Conservation (phyloP, 1,284 basidiomycete species). For the Tilletia caries region DNA sequence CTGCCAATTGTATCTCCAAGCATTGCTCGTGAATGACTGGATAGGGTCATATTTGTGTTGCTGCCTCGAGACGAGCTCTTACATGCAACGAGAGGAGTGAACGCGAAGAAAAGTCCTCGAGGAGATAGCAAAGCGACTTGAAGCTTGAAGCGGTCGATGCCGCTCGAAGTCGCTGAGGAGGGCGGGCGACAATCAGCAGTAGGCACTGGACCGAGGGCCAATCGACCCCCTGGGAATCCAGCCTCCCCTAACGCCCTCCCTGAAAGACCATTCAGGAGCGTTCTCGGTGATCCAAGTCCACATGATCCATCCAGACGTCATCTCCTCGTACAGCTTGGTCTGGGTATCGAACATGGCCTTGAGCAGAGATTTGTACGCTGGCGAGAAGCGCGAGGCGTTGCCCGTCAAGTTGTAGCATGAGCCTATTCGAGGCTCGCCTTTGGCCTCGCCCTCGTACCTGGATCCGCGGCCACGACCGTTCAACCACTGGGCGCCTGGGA, state of each 20-base stretch:
- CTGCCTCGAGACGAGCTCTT: too few relatives aligned
- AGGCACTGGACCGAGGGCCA: background rate
- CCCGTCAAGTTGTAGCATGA: slow-evolving; percentile 73
- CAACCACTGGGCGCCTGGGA: slow-evolving; percentile 67
- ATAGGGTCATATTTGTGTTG: too few relatives aligned
- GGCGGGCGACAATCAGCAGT: background rate
- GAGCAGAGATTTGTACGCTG: slow-evolving; percentile 77
- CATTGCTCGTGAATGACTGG: too few relatives aligned
- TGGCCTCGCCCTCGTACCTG: slow-evolving; percentile 72
- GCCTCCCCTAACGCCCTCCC: too few relatives aligned
- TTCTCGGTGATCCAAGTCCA: slow-evolving; percentile 75
- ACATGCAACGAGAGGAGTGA: background rate
- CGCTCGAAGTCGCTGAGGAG: background rate
- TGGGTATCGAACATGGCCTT: slow-evolving; percentile 82
- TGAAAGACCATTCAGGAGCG: slow-evolving; percentile 52
- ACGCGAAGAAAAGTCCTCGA: background rate
- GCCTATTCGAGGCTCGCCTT: slow-evolving; percentile 59
- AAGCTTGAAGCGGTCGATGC: background rate
- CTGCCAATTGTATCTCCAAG: too few relatives aligned
- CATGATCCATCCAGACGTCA: slow-evolving; percentile 70
- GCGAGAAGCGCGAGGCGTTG: slow-evolving; percentile 67
- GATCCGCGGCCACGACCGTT: slow-evolving; percentile 65
- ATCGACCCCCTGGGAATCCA: slow-evolving; percentile 30
- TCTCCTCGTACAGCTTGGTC: slow-evolving; percentile 46
- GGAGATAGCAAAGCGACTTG: background rate